Base-by-base conservation (phyloP, 306 rosid genomes). In the Canavalia gladiata region DNA sequence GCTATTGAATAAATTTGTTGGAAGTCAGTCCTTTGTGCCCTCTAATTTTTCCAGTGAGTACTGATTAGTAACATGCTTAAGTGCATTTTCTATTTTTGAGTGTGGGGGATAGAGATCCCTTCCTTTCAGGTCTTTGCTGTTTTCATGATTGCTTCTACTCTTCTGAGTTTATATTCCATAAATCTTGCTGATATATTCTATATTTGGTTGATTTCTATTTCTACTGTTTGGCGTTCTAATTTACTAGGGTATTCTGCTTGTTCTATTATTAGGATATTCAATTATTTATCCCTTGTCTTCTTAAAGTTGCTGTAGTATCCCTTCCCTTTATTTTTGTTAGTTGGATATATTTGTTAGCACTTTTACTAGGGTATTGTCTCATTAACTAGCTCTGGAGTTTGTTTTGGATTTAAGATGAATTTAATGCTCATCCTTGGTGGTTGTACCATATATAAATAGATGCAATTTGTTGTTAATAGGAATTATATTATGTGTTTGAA, bases 31-130 rank as follows among this genome's bases (percentile, higher is more conserved):
- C 34, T 80, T 62, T 66, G 25, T 34, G 68, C 68, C 82, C 42
- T 72, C 81, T 47, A 75, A 59, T 35, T 31, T 80, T 79, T 77
- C 75, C 58, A 58, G 84, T 85, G 76, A 82, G 85, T 82, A 59
- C 39, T 72, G 66, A 59, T 77, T 82, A 81, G 30, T 34, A 80
- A 49, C 46, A 63, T 55, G 74, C 55, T 77, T 45, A 34, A 46
- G 60, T 9, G 62, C 77, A 18, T 18, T 72, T 18, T 65, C 46
- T 58, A n/a, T 25, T 39, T 50, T 7, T 50, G 11, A 33, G 51
- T 77, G 59, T 63, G 51, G 11, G 29, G 57, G 65, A 25, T 74
- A 37, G 34, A 7, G 74, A 29, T 72, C 55, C 74, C 42, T 72
- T 72, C 41, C 46, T 13, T 51, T 43, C 72, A 47, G 46, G 51